Conservation (phyloP, 441 rosid species). For the Erodium trifolium region DNA sequence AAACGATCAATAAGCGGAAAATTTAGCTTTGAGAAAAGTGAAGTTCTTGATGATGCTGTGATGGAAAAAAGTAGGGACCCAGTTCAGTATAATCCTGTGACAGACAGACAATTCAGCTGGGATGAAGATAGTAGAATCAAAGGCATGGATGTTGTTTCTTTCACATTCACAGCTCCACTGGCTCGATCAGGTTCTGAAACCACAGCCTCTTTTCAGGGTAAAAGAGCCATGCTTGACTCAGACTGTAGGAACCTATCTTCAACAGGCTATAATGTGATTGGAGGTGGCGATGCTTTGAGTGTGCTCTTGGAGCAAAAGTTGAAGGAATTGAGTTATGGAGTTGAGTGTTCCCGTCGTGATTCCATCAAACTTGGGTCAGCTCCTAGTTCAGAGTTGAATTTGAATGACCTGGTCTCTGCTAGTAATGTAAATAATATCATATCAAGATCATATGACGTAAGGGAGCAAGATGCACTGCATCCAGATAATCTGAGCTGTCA, state of each 20-base stretch:
- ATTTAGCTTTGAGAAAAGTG: slow-evolving; percentile 33
- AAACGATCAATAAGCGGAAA: slow-evolving; percentile 54
- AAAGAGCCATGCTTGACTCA: slow-evolving; percentile 40
- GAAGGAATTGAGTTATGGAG: slow-evolving; percentile 49
- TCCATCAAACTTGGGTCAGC: slow-evolving; percentile 34
- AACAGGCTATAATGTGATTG: slow-evolving; percentile 51
- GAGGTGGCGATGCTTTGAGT: slow-evolving; percentile 75
- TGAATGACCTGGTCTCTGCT: slow-evolving; percentile 22
- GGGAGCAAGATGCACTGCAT: slow-evolving; percentile 13
- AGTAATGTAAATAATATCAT: slow-evolving; percentile 17
- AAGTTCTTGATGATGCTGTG: slow-evolving; percentile 23
- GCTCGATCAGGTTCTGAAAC: slow-evolving; percentile 43
- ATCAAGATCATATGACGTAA: slow-evolving; percentile 13
- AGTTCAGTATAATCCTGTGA: slow-evolving; percentile 26
- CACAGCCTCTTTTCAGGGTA: slow-evolving; percentile 17
- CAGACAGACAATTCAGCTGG: slow-evolving; percentile 38
- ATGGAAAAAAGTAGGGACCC: slow-evolving; percentile 29
- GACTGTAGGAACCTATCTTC: slow-evolving; percentile 48
- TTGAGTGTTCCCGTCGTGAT: slow-evolving; percentile 45
- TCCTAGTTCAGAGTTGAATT: slow-evolving; percentile 29
- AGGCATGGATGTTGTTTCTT: slow-evolving; percentile 86
- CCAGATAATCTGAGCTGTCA: slow-evolving; percentile 22
- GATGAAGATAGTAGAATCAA: slow-evolving; percentile 61
- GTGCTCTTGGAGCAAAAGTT: slow-evolving; percentile 81
- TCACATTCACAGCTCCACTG: slow-evolving; percentile 84